Conservation (phyloP, 345 rosid genomes). For the Salix udensis region DNA sequence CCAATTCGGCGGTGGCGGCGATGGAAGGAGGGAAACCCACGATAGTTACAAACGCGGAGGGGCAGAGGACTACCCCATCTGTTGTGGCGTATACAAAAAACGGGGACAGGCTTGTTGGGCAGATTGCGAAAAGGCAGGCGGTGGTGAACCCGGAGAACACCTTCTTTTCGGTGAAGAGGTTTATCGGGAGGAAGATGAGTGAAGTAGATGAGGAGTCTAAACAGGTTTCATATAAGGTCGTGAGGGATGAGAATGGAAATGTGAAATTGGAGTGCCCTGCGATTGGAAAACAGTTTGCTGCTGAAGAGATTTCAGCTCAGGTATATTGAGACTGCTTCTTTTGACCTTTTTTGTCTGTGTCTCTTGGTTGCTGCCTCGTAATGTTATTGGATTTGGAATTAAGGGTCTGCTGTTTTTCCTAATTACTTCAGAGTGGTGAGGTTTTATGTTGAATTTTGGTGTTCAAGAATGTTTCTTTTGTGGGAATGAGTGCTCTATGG, state of each 20-base stretch:
- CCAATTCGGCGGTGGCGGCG: constrained; percentile 96
- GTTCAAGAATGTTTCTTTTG: not conserved
- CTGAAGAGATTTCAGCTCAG: constrained; percentile 99
- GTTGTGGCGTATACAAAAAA: constrained; percentile 89
- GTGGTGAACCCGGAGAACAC: constrained; percentile 99
- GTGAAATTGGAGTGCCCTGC: constrained; percentile 96
- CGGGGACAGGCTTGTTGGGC: constrained; percentile 92
- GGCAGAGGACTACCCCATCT: constrained; percentile 95
- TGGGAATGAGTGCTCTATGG: not conserved
- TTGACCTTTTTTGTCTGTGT: not conserved
- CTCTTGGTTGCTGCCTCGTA: not conserved
- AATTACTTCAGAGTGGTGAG: not conserved
- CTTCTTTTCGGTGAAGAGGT: constrained; percentile 96
- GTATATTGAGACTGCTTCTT: constrained; percentile 26
- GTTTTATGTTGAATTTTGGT: not conserved
- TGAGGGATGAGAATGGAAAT: constrained; percentile 87
- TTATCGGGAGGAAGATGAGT: constrained; percentile 92
- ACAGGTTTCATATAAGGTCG: constrained; percentile 82
- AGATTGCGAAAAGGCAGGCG: constrained; percentile 96
- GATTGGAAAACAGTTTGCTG: constrained; percentile 82
- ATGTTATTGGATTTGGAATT: not conserved
- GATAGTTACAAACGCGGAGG: constrained; percentile 91
- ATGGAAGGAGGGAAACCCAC: constrained; percentile 99
- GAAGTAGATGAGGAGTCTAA: constrained; percentile 96
- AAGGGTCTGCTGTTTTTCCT: not conserved